Conservation (phyloP, 345 rosid species). For the Fremontodendron californicum region DNA sequence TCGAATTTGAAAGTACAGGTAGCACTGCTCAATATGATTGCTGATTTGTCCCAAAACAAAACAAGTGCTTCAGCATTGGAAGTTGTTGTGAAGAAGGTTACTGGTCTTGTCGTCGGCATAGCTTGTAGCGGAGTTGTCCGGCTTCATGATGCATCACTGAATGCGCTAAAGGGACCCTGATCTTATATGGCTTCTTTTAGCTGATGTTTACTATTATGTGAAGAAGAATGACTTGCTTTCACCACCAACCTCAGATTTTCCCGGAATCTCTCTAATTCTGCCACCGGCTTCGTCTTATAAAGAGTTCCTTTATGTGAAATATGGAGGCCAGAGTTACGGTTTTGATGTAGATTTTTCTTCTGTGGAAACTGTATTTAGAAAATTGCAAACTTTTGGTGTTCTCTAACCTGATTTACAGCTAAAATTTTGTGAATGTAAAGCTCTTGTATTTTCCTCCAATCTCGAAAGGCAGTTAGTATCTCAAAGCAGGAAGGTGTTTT, state of each 20-base stretch:
- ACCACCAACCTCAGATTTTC: constrained; percentile 56
- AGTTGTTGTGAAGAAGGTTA: constrained; percentile 71
- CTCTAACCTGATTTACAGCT: constrained; percentile 32
- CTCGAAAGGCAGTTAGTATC: too few relatives aligned
- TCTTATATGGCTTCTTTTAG: constrained; percentile 85
- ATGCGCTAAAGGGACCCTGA: constrained; percentile 75
- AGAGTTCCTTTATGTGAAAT: constrained; percentile 57
- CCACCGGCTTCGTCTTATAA: constrained; percentile 42
- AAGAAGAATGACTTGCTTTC: constrained; percentile 47
- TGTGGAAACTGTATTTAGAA: constrained; percentile 53
- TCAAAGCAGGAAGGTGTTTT: too few relatives aligned
- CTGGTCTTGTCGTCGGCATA: constrained; percentile 79
- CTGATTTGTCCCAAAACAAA: constrained; percentile 54
- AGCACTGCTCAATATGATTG: constrained; percentile 76
- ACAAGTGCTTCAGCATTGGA: constrained; percentile 68
- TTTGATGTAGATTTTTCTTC: constrained; percentile 60
- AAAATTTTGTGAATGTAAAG: not conserved
- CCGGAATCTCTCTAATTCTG: constrained; percentile 39
- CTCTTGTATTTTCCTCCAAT: too few relatives aligned
- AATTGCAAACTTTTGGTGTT: constrained; percentile 46
- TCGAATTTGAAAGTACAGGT: constrained; percentile 77
- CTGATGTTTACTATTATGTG: constrained; percentile 69
- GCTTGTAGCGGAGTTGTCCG: constrained; percentile 71
- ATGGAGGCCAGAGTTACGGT: constrained; percentile 78
- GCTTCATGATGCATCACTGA: constrained; percentile 59